These are phyloP conservation scores for Rhizoclosmatium globosum DNA, from an alignment of 192 early-diverging fungal genomes.

Conservation along the genomic window DNA sequence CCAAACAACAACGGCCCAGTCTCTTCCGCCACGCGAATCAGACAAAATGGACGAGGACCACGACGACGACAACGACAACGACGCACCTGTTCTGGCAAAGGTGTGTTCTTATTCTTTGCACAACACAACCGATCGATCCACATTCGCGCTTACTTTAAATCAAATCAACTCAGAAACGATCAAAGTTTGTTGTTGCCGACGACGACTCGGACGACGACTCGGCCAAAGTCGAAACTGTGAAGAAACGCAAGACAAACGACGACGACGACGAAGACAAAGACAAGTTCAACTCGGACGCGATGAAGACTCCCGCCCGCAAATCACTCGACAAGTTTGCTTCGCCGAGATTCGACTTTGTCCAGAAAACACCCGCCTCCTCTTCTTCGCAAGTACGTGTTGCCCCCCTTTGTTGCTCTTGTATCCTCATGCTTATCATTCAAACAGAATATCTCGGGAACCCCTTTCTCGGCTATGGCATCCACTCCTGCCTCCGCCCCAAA, in stretches of 20 bases:
- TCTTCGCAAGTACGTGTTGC: too few species aligned
- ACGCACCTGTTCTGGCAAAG: background rate
- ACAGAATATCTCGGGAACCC: too few species aligned
- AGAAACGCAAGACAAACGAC: background rate
- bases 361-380: background rate
- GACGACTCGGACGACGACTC: background rate
- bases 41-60: background rate
- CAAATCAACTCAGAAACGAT: background rate
- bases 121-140: background rate
- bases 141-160: background rate
- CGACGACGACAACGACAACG: constrained; percentile 10
- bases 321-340: constrained; percentile 5
- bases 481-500: background rate
- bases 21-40: background rate
- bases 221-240: too few species aligned
- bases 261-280: background rate
- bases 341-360: background rate
- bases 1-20: background rate
- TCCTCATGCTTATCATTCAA: too few species aligned
- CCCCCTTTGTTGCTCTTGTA: too few species aligned
- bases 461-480: too few species aligned
- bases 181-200: background rate
- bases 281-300: background rate
- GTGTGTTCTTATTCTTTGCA: background rate
- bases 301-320: constrained; percentile 1